Evolutionary conservation across 2,329 filamentous ascomycete genomes (phyloP).

Genomic region (Pleurostoma richardsiae): DNA sequence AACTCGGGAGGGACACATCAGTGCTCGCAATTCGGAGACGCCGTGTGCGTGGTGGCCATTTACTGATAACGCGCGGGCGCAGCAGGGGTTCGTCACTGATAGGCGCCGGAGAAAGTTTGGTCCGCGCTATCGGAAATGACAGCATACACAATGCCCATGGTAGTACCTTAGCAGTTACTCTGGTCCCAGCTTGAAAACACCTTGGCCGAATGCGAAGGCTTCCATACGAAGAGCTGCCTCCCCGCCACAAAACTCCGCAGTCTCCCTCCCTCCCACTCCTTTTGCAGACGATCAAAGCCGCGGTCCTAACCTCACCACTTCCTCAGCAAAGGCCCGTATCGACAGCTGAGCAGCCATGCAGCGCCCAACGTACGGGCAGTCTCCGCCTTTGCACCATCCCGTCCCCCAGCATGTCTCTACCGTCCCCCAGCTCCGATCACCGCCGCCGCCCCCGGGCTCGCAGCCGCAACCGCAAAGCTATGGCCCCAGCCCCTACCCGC

Average conservation of each 20-base stretch:
- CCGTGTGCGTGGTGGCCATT: background rate
- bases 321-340: background rate
- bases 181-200: too few relatives aligned
- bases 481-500: conserved; percentile 62
- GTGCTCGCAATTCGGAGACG: background rate
- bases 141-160: conserved; percentile 1
- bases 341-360: conserved; percentile 60
- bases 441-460: conserved; percentile 70
- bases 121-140: conserved; percentile 2
- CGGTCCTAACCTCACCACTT: too few relatives aligned
- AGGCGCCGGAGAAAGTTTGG: background rate
- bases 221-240: too few relatives aligned
- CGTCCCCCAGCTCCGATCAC: conserved; percentile 92
- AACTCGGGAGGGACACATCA: too few relatives aligned
- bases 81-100: background rate
- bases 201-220: too few relatives aligned
- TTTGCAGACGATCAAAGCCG: too few relatives aligned
- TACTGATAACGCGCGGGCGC: background rate
- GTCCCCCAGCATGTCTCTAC: conserved; percentile 98
- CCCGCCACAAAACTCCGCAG: too few relatives aligned
- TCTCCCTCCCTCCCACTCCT: too few relatives aligned
- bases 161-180: too few relatives aligned
- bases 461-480: conserved; percentile 63
- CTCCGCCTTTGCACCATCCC: conserved; percentile 91
- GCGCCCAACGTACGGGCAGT: conserved; percentile 77